These are phyloP conservation scores for Platanus orientalis DNA, from an alignment of 164 flowering plant species.

Conservation along the genomic window DNA sequence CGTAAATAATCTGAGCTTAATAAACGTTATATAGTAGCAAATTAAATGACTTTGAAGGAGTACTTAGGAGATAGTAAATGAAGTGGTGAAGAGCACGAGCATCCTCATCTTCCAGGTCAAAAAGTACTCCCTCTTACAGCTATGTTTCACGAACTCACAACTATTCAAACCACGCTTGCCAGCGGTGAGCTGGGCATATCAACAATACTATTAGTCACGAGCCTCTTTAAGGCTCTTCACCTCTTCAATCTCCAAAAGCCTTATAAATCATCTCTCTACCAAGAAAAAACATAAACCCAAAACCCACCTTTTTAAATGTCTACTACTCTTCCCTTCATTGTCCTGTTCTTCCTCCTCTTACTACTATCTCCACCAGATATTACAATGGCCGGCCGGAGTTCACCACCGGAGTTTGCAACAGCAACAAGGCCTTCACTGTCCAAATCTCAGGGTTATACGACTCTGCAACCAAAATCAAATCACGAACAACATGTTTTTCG, in stretches of 20 bases:
- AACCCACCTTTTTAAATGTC: conserved; percentile 17
- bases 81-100: conserved; percentile 14
- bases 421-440: conserved; percentile 1
- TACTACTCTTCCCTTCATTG: neutral
- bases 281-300: neutral
- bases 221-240: conserved; percentile 24
- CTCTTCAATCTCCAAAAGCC: neutral
- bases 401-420: conserved; percentile 6
- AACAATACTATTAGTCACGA: conserved; percentile 28
- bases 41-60: too few species aligned
- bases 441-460: conserved; percentile 9
- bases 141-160: neutral
- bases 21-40: too few species aligned
- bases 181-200: conserved; percentile 36
- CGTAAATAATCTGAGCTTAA: too few species aligned
- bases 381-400: conserved; percentile 18
- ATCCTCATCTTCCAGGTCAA: conserved; percentile 15
- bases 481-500: conserved; percentile 21
- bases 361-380: conserved; percentile 9
- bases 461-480: conserved; percentile 20
- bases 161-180: conserved; percentile 11
- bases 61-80: conserved; percentile 5
- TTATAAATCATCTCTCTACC: conserved; percentile 6
- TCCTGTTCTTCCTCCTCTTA: conserved; percentile 21
- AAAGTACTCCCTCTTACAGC: conserved; percentile 1